phyloP scores from a whole-genome alignment of 2,329 filamentous ascomycete species.

The Monosporascus sp. region DNA sequence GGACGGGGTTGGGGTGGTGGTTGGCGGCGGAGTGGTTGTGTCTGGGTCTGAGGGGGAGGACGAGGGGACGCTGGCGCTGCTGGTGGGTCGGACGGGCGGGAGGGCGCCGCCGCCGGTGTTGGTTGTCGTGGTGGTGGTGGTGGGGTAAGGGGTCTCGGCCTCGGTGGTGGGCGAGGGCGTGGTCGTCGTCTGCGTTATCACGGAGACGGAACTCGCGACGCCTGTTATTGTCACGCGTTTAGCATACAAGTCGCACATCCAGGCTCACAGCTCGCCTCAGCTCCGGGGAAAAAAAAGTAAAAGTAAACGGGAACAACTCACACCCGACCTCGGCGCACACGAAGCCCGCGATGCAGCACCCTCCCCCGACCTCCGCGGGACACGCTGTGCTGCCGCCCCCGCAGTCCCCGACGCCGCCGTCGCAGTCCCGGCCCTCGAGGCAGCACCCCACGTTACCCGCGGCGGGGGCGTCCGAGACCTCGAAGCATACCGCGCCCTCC shows the following conservation, averaged over 20 bases:
- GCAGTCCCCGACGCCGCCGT: conserved; percentile 58
- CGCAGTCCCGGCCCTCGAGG: conserved; percentile 58
- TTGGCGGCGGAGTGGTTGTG: conserved; percentile 21
- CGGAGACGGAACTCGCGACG: conserved; percentile 26
- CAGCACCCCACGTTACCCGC: conserved; percentile 72
- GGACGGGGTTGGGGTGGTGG: conserved; percentile 22
- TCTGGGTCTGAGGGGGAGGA: too few species aligned
- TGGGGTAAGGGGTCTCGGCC: neutral
- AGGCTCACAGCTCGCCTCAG: neutral
- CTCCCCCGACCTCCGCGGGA: conserved; percentile 59
- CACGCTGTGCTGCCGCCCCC: conserved; percentile 59
- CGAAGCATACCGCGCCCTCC: conserved; percentile 59
- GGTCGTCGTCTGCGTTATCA: conserved; percentile 33
- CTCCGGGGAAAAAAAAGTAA: conserved; percentile 4
- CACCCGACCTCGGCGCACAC: conserved; percentile 66
- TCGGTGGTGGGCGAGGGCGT: conserved; percentile 25
- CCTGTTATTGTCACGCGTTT: conserved; percentile 19
- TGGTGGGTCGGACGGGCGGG: conserved; percentile 26
- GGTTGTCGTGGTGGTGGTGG: conserved; percentile 34
- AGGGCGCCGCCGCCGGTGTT: conserved; percentile 33
- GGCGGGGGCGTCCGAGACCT: conserved; percentile 51
- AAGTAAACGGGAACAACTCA: conserved; percentile 32
- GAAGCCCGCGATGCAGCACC: conserved; percentile 70
- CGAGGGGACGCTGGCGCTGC: conserved; percentile 23
- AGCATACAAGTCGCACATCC: neutral